phyloP scores from a whole-genome alignment of 2,329 filamentous ascomycete genomes.

The Magnaporthiopsis rhizophila region DNA sequence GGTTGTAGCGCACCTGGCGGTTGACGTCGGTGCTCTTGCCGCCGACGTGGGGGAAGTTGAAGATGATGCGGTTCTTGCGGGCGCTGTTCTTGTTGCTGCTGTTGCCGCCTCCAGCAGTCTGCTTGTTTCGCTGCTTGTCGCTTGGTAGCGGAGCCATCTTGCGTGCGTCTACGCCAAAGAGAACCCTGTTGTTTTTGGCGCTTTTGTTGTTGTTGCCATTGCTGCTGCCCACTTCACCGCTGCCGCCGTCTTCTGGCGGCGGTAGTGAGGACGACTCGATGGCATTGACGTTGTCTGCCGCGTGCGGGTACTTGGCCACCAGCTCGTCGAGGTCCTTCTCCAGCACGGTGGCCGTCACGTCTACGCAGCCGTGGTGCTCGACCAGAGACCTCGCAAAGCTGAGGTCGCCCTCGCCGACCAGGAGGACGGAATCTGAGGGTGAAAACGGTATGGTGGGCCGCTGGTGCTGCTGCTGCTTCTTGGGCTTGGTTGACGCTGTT shows the following conservation, averaged over 20 bases:
- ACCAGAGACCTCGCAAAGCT: slow-evolving; percentile 66
- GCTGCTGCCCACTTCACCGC: not conserved
- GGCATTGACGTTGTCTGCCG: slow-evolving; percentile 46
- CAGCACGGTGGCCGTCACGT: slow-evolving; percentile 62
- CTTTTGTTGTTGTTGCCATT: slow-evolving; percentile 11
- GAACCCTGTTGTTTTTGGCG: slow-evolving; percentile 28
- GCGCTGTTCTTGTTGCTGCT: slow-evolving; percentile 24
- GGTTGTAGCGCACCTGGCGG: slow-evolving; percentile 86
- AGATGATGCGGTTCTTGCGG: slow-evolving; percentile 70
- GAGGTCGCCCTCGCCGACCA: slow-evolving; percentile 75
- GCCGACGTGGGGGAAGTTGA: slow-evolving; percentile 97
- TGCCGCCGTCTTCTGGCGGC: too few species aligned
- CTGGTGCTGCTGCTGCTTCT: slow-evolving; percentile 4
- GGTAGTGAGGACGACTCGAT: slow-evolving; percentile 26
- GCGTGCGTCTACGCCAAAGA: slow-evolving; percentile 60
- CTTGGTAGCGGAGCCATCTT: slow-evolving; percentile 44
- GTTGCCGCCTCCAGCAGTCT: slow-evolving; percentile 14
- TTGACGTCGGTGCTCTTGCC: slow-evolving; percentile 90
- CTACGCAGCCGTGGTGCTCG: slow-evolving; percentile 54
- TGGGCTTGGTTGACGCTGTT: not conserved
- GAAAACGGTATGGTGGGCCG: slow-evolving; percentile 58
- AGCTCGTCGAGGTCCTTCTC: slow-evolving; percentile 53
- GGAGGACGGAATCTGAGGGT: slow-evolving; percentile 60
- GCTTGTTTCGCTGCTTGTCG: slow-evolving; percentile 8
- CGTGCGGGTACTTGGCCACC: slow-evolving; percentile 67